Conservation (phyloP, 371 early-diverging fungal species). For the Lichtheimia ornata region DNA sequence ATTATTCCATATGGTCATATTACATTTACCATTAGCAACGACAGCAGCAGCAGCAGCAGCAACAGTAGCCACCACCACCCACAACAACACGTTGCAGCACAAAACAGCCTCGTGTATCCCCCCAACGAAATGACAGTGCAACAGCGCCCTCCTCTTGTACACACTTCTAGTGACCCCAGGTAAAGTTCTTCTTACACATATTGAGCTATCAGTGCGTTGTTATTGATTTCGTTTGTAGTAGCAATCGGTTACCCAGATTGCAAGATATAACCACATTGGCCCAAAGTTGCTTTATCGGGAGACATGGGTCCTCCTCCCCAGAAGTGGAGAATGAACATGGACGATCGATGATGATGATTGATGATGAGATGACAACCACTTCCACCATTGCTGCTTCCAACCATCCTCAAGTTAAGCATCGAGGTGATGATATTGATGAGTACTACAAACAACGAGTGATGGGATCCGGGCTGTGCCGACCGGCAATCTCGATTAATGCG, state of each 20-base stretch:
- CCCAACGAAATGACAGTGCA: slow-evolving; percentile 1
- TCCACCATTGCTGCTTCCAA: no score
- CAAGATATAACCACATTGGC: slow-evolving; percentile 3
- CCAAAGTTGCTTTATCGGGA: slow-evolving; percentile 2
- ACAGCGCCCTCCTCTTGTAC: not conserved
- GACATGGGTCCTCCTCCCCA: not conserved
- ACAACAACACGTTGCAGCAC: no score
- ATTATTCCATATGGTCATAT: slow-evolving; percentile 40
- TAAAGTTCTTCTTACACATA: not conserved
- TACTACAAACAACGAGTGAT: no score
- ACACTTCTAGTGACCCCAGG: not conserved
- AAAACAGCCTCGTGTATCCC: not conserved
- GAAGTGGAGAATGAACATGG: not conserved
- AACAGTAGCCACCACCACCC: not conserved
- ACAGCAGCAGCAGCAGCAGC: not conserved
- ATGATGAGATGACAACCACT: no score
- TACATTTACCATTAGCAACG: slow-evolving; percentile 21
- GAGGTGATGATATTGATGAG: no score
- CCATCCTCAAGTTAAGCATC: no score
- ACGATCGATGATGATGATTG: no score
- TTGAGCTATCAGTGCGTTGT: no score
- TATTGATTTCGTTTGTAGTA: not conserved
- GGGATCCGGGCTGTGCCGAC: no score
- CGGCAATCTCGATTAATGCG: not conserved
- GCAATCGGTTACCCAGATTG: slow-evolving; percentile 5